phyloP scores from a whole-genome alignment of 116 monocot genomes.

The Papilionanthe hybrid region DNA sequence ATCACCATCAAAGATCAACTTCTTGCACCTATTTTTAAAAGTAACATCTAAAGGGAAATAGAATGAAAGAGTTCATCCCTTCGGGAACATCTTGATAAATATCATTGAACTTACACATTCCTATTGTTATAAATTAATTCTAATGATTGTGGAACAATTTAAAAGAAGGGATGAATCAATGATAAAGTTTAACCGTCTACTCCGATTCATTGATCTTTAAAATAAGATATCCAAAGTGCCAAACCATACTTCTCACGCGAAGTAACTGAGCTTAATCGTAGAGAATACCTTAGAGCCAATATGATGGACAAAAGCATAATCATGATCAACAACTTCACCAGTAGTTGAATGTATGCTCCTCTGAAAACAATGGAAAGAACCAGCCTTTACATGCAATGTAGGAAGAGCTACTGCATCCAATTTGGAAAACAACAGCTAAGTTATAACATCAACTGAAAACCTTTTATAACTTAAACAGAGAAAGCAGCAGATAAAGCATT shows the following conservation, averaged over 20 bases:
- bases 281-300: conserved; percentile 7
- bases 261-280: background rate
- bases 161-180: background rate
- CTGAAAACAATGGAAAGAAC: background rate
- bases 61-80: background rate
- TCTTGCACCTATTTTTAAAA: background rate
- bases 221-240: background rate
- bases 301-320: background rate
- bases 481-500: background rate
- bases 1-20: background rate
- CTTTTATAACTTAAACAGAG: background rate
- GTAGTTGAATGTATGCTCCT: conserved; percentile 5
- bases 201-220: background rate
- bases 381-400: conserved; percentile 14
- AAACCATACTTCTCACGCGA: background rate
- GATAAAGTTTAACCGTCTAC: background rate
- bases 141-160: background rate
- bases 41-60: background rate
- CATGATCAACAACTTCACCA: conserved; percentile 4
- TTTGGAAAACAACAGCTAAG: background rate
- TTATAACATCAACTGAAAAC: background rate
- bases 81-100: background rate
- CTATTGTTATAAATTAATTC: background rate
- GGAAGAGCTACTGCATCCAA: background rate
- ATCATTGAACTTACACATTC: background rate